These are phyloP conservation scores for Trichoderma sp. DNA, from an alignment of 2,329 filamentous ascomycete species.

Conservation along the genomic window DNA sequence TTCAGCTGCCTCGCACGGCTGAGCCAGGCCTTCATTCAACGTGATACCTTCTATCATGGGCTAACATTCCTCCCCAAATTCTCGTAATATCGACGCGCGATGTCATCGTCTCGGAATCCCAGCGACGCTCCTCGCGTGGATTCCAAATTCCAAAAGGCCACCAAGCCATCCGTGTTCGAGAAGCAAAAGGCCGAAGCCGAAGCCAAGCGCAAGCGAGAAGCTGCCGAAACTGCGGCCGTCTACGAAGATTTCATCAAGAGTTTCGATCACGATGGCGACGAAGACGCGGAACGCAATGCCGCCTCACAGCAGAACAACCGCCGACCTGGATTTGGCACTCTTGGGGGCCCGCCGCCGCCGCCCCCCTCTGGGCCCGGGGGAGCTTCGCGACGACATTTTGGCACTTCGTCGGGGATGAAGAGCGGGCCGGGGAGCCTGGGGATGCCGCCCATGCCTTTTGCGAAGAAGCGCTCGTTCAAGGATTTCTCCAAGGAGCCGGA, in stretches of 20 bases:
- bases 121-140: conserved; percentile 71
- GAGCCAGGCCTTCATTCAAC: not conserved
- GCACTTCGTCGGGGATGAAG: conserved; percentile 53
- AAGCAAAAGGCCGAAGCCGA: conserved; percentile 86
- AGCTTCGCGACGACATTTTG: conserved; percentile 66
- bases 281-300: conserved; percentile 38
- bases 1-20: not conserved
- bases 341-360: conserved; percentile 6
- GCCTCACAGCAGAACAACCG: conserved; percentile 33
- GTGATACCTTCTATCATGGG: conserved; percentile 1
- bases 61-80: not conserved
- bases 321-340: conserved; percentile 37
- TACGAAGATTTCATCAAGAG: conserved; percentile 87
- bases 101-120: conserved; percentile 55
- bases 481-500: conserved; percentile 46
- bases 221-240: conserved; percentile 83
- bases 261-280: conserved; percentile 65
- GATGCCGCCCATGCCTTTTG: conserved; percentile 53
- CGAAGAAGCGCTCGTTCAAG: conserved; percentile 58
- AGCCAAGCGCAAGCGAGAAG: conserved; percentile 82
- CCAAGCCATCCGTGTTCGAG: conserved; percentile 87
- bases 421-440: conserved; percentile 68
- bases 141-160: conserved; percentile 76
- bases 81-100: conserved; percentile 36
- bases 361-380: conserved; percentile 34